Percentiles rank a stretch among this genome's conserved stretches.
Evolutionary conservation across 371 early-diverging fungal species (phyloP).

Genomic region (Mortierella sp.): DNA sequence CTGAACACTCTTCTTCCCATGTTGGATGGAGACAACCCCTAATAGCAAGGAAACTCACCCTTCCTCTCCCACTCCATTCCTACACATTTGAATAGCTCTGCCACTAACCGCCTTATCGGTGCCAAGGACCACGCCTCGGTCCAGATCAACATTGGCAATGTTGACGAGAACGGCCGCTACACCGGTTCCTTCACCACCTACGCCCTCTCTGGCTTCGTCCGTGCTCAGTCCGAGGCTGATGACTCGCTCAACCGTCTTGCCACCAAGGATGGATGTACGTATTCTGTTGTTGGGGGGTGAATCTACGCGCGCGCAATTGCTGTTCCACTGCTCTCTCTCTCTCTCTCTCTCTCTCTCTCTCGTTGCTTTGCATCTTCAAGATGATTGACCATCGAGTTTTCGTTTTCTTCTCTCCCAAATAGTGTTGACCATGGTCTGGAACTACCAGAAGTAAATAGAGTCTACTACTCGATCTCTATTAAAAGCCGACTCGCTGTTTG

Average conservation of each 20-base stretch:
- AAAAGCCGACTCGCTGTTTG: no score
- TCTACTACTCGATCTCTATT: no score
- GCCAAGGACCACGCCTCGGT: slow-evolving; percentile 99
- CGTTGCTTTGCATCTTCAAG: slow-evolving; percentile 6
- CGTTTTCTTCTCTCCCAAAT: background rate
- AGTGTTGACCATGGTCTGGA: slow-evolving; percentile 62
- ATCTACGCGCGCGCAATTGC: background rate
- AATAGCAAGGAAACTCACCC: background rate
- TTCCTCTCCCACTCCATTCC: background rate
- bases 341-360: background rate
- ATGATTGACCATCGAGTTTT: background rate
- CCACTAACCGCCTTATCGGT: slow-evolving; percentile 88
- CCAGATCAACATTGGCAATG: slow-evolving; percentile 97
- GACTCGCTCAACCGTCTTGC: slow-evolving; percentile 97
- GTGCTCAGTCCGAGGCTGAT: slow-evolving; percentile 92
- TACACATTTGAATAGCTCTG: slow-evolving; percentile 64
- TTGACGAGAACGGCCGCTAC: slow-evolving; percentile 88
- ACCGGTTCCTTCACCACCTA: slow-evolving; percentile 87
- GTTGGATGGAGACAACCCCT: background rate
- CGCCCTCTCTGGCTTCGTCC: slow-evolving; percentile 94
- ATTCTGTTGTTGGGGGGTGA: background rate
- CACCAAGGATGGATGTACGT: slow-evolving; percentile 81
- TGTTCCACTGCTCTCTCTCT: background rate
- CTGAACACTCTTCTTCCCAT: no score
- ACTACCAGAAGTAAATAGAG: slow-evolving; percentile 67